These are phyloP conservation scores for Pontederia crassipes DNA, from an alignment of 176 grass and related monocot genomes.

Conservation along the genomic window DNA sequence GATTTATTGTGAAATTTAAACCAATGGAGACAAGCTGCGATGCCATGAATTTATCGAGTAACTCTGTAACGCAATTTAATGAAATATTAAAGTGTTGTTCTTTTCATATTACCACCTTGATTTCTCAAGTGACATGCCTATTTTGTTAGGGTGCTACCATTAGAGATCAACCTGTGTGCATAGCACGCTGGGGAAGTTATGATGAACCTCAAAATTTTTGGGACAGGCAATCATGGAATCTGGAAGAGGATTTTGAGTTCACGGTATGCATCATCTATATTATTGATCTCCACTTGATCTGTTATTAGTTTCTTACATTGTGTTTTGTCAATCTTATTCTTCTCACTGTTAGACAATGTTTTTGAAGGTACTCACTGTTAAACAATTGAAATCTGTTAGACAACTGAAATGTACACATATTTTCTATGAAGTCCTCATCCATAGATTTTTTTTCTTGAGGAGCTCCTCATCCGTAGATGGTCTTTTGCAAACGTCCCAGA, in stretches of 20 bases:
- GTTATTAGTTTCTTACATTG: not conserved
- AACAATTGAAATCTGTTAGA: no score
- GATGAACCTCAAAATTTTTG: conserved; percentile 68
- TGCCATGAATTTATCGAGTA: not conserved
- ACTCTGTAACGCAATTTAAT: not conserved
- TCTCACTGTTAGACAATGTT: not conserved
- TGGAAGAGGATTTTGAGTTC: conserved; percentile 46
- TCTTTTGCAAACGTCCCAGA: no score
- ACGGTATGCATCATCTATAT: conserved; percentile 39
- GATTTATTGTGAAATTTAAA: no score
- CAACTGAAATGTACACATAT: no score
- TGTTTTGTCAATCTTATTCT: not conserved
- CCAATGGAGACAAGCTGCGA: no score
- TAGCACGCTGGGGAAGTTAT: conserved; percentile 59
- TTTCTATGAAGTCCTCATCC: no score
- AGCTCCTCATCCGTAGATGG: no score
- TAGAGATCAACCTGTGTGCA: conserved; percentile 89
- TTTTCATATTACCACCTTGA: not conserved
- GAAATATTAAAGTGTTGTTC: not conserved
- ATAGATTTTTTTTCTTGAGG: no score
- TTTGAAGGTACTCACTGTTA: no score
- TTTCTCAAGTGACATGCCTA: not conserved
- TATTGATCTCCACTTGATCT: not conserved
- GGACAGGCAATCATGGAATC: conserved; percentile 42
- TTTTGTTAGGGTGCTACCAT: conserved; percentile 80